Conservation (phyloP, 2,329 filamentous ascomycete genomes). For the Cercospora sojina region DNA sequence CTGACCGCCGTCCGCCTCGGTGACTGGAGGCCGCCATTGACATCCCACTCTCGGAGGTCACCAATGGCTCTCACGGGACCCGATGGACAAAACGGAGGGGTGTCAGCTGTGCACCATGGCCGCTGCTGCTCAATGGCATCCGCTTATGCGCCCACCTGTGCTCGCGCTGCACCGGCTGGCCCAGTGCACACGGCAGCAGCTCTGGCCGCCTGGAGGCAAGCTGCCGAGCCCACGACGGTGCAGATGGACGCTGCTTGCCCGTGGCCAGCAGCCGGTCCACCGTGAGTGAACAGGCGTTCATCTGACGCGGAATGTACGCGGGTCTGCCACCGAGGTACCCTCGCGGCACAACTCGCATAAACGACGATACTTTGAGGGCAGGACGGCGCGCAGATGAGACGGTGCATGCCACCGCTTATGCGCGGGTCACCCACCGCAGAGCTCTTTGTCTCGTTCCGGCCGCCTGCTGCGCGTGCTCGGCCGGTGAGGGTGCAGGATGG, state of each 20-base stretch:
- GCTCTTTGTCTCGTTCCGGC: slow-evolving; percentile 11
- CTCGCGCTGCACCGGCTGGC: not conserved
- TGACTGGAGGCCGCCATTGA: slow-evolving; percentile 14
- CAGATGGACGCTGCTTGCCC: not conserved
- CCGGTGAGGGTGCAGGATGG: slow-evolving; percentile 11
- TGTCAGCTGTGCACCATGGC: slow-evolving; percentile 12
- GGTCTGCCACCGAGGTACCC: not conserved
- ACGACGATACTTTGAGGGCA: slow-evolving; percentile 7
- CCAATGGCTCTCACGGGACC: slow-evolving; percentile 15
- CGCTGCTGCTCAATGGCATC: slow-evolving; percentile 8
- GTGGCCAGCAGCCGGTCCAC: not conserved
- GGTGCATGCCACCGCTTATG: slow-evolving; percentile 20
- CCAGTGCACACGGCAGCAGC: not conserved
- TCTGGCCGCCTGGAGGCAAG: not conserved
- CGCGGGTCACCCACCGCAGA: slow-evolving; percentile 12
- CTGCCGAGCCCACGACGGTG: not conserved
- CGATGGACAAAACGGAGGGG: slow-evolving; percentile 12
- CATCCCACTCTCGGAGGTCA: slow-evolving; percentile 14
- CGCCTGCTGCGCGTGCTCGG: slow-evolving; percentile 9
- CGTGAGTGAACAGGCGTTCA: not conserved
- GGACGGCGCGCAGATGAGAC: not conserved
- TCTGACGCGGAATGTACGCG: not conserved
- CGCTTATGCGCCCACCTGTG: not conserved
- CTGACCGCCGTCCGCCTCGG: slow-evolving; percentile 3
- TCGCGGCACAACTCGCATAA: slow-evolving; percentile 2